Base-by-base conservation (phyloP, 208 protist species). In the Trypanosoma platydactyli region DNA sequence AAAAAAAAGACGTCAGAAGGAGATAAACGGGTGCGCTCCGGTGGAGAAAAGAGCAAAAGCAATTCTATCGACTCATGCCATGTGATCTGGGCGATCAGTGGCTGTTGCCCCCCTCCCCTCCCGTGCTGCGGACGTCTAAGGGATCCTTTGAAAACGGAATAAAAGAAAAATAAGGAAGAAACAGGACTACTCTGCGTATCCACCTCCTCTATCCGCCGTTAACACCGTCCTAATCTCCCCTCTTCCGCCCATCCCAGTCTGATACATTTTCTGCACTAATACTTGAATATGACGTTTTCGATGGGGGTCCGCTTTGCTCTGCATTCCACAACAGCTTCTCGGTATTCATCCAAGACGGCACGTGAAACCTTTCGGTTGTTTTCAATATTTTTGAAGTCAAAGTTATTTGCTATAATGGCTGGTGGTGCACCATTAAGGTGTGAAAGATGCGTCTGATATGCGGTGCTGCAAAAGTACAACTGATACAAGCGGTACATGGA, bases 341-440 rank as follows among this genome's bases (percentile, higher is more conserved):
- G 80, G 57, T 95, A 95, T 41, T 69, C 68, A 63, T 95, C 86
- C 24, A 93, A 65, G 22, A 83, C 68, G 50, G 75, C 69, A 30
- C 86, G 76, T 5, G 76, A 65, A 9, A 95, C 77, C 7, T 55
- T 84, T 41, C 90, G 82, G 69, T 95, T 95, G 27, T 79, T 80
- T 44, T 67, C 71, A 2, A 52, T 16, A 41, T 92, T 76, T 16
- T 73, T 69, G 53, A 95, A 95, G 69, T 93, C 83, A 50, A 95
- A 95, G 15, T 94, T 84, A 70, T 95, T 92, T 0, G 90, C 90
- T 48, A 95, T 84, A 59, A 95, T 91, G 9, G 90, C 90, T 5
- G 90, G 90, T 1, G 90, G 90, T 46, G 76, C 62, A 58, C 84
- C 83, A 51, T 71, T 91, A 13, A 92, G 67, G 50, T 81, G 68